Percentiles rank a stretch among this genome's conserved stretches.
Evolutionary conservation across 768 basidiomycete species (phyloP).

Genomic region (Lepiota brunneoincarnata): DNA sequence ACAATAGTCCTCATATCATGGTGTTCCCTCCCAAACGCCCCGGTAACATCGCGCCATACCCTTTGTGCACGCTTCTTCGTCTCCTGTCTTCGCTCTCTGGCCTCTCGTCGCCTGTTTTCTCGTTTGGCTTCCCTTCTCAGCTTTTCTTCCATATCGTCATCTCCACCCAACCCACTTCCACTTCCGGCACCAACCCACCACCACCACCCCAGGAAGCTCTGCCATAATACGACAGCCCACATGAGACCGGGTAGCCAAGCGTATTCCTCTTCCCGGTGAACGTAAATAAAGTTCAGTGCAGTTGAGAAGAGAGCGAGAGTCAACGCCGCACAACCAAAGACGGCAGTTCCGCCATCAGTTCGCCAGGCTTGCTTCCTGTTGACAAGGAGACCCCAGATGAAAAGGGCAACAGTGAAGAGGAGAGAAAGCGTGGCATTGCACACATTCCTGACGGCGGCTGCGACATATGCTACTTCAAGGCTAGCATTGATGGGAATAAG

Average conservation of each 20-base stretch:
- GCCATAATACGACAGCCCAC: slow-evolving; percentile 95
- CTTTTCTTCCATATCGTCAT: slow-evolving; percentile 64
- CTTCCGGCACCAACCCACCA: slow-evolving; percentile 98
- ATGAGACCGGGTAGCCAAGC: slow-evolving; percentile 90
- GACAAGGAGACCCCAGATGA: slow-evolving; percentile 91
- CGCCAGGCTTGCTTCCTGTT: slow-evolving; percentile 94
- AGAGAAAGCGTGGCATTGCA: slow-evolving; percentile 97
- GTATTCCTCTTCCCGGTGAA: slow-evolving; percentile 79
- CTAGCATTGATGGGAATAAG: slow-evolving; percentile 65
- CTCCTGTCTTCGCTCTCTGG: slow-evolving; percentile 44
- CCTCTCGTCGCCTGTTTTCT: slow-evolving; percentile 42
- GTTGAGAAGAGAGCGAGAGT: slow-evolving; percentile 81
- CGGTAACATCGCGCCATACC: slow-evolving; percentile 58
- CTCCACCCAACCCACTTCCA: slow-evolving; percentile 50
- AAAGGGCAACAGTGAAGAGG: slow-evolving; percentile 84
- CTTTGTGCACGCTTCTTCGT: slow-evolving; percentile 52
- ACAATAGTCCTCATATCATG: neutral
- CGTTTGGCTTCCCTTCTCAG: slow-evolving; percentile 53
- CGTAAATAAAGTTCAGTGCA: slow-evolving; percentile 84
- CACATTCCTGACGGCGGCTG: slow-evolving; percentile 82
- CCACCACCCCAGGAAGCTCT: slow-evolving; percentile 97
- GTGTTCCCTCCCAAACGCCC: slow-evolving; percentile 36
- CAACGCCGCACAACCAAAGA: slow-evolving; percentile 85
- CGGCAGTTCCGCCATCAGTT: slow-evolving; percentile 93
- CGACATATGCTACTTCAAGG: slow-evolving; percentile 43